Percentiles rank a stretch among this genome's conserved stretches.
phyloP scores from a whole-genome alignment of 2,329 filamentous ascomycete genomes.

The Neocatenulostroma microsporum region DNA sequence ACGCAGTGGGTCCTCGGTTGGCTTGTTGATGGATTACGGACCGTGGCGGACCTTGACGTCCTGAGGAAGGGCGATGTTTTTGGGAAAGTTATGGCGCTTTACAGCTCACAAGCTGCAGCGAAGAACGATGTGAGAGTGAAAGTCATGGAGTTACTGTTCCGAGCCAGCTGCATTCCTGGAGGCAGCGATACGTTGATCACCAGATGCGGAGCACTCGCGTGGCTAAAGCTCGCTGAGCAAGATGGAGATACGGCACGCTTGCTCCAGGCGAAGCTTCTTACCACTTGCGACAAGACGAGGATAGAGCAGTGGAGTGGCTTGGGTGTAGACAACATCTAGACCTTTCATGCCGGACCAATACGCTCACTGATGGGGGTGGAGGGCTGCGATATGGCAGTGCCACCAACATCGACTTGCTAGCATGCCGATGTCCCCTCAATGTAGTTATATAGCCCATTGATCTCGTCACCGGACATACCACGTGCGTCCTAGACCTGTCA shows the following conservation, averaged over 20 bases:
- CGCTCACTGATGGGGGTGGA: too few relatives aligned
- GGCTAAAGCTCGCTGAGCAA: slow-evolving; percentile 58
- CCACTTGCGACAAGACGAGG: slow-evolving; percentile 59
- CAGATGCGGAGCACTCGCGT: slow-evolving; percentile 63
- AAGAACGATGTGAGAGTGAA: slow-evolving; percentile 49
- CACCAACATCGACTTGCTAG: too few relatives aligned
- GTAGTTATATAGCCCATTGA: too few relatives aligned
- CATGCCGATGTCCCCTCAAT: too few relatives aligned
- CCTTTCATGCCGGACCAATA: too few relatives aligned
- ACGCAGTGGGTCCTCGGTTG: slow-evolving; percentile 66
- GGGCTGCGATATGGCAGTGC: too few relatives aligned
- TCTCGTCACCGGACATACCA: too few relatives aligned
- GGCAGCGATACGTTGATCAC: slow-evolving; percentile 77
- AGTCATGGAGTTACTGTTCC: slow-evolving; percentile 55
- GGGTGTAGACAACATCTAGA: slow-evolving; percentile 3
- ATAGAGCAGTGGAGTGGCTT: slow-evolving; percentile 53
- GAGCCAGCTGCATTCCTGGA: slow-evolving; percentile 58
- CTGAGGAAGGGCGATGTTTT: slow-evolving; percentile 59
- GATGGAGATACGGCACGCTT: slow-evolving; percentile 42
- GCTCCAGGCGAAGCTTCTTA: slow-evolving; percentile 53
- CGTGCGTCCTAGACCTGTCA: too few relatives aligned
- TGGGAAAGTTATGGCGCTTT: slow-evolving; percentile 65
- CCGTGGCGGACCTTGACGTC: slow-evolving; percentile 51
- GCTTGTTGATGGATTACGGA: slow-evolving; percentile 59
- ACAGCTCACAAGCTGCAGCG: slow-evolving; percentile 57